phyloP scores from a whole-genome alignment of 2,329 filamentous ascomycete genomes.

The Macroventuria anomochaeta region DNA sequence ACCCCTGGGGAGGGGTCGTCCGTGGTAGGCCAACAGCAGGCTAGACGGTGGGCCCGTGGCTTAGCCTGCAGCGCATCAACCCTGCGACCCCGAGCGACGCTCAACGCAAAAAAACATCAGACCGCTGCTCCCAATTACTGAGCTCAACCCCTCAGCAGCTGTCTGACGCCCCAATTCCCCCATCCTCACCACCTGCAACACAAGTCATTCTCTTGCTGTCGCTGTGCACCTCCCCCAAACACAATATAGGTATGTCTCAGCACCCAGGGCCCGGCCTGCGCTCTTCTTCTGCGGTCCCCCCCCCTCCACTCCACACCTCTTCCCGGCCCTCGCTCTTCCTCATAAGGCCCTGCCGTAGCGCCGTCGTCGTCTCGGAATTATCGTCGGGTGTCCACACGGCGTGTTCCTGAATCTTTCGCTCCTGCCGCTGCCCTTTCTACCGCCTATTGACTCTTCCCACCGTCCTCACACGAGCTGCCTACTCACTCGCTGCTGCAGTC shows the following conservation, averaged over 20 bases:
- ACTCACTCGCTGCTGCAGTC: constrained; percentile 37
- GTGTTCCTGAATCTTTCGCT: constrained; percentile 19
- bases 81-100: constrained; percentile 38
- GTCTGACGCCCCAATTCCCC: constrained; percentile 30
- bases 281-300: constrained; percentile 30
- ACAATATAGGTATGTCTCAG: constrained; percentile 46
- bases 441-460: constrained; percentile 15
- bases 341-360: constrained; percentile 17
- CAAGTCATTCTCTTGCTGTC: not conserved
- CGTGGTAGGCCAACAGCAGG: not conserved
- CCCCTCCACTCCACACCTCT: constrained; percentile 31
- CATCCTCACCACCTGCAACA: constrained; percentile 16
- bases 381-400: constrained; percentile 25
- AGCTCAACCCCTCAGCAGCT: constrained; percentile 24
- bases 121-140: constrained; percentile 36
- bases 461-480: constrained; percentile 8
- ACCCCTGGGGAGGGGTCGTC: constrained; percentile 11
- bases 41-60: constrained; percentile 12
- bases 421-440: constrained; percentile 21
- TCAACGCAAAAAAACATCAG: constrained; percentile 46
- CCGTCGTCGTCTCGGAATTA: constrained; percentile 24
- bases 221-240: constrained; percentile 28
- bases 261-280: too few relatives aligned
- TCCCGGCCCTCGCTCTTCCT: constrained; percentile 22
- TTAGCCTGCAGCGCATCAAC: constrained; percentile 32